Percentiles rank a stretch among this genome's conserved stretches.
These are phyloP conservation scores for Lachancea sp. DNA, from an alignment of 805 yeast genomes.

Conservation along the genomic window DNA sequence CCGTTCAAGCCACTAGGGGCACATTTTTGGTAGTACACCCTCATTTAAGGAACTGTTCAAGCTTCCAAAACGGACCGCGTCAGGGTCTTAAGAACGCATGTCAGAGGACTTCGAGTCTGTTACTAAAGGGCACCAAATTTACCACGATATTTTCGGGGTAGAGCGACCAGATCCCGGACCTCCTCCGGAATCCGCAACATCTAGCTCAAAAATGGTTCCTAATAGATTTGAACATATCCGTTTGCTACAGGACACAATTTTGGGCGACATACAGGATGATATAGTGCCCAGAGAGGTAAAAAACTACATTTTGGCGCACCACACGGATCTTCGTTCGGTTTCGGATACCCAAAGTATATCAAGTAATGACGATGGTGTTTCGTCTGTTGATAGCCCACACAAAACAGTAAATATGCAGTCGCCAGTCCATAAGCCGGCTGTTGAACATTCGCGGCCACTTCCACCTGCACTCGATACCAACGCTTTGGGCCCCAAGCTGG, in stretches of 20 bases:
- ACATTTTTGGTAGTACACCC: too few species aligned
- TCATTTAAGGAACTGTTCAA: too few species aligned
- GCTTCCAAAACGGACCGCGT: too few species aligned
- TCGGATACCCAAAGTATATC: constrained; percentile 29
- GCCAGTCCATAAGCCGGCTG: constrained; percentile 6
- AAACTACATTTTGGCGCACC: constrained; percentile 19
- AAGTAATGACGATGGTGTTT: constrained; percentile 21
- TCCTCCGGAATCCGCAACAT: neutral
- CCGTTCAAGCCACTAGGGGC: too few species aligned
- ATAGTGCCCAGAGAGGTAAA: constrained; percentile 11
- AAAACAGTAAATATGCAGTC: constrained; percentile 5
- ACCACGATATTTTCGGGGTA: constrained; percentile 26
- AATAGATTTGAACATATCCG: constrained; percentile 23
- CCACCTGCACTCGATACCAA: constrained; percentile 9
- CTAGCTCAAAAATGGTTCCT: constrained; percentile 8
- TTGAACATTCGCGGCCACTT: constrained; percentile 8
- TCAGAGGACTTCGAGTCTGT: constrained; percentile 2
- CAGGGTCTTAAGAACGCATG: constrained; percentile 1
- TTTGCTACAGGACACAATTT: constrained; percentile 16
- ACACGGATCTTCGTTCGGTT: constrained; percentile 22
- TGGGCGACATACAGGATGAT: constrained; percentile 21
- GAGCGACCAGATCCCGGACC: constrained; percentile 14
- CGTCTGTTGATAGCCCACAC: constrained; percentile 10
- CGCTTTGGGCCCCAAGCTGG: neutral
- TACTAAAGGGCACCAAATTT: constrained; percentile 15